Conservation (phyloP, 495 filamentous ascomycete genomes). For the Penicillium mononematosum region DNA sequence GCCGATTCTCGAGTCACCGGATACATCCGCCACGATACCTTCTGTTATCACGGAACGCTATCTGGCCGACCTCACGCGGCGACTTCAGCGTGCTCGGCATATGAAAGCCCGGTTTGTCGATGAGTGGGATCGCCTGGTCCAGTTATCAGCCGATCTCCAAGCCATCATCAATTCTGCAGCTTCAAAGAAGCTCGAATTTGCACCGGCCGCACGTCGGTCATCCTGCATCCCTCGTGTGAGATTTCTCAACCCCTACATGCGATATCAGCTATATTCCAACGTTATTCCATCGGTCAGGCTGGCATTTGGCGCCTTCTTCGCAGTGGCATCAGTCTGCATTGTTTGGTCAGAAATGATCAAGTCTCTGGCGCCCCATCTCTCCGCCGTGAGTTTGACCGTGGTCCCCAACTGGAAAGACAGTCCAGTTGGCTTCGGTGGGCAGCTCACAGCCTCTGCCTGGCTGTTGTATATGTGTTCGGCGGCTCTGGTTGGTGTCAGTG, state of each 20-base stretch:
- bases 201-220: conserved; percentile 53
- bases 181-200: conserved; percentile 77
- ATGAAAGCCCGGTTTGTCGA: conserved; percentile 75
- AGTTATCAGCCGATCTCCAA: conserved; percentile 69
- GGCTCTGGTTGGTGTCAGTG: conserved; percentile 78
- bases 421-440: conserved; percentile 77
- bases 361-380: conserved; percentile 67
- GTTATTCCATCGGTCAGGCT: conserved; percentile 64
- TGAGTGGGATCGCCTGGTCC: conserved; percentile 80
- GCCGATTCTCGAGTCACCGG: conserved; percentile 39
- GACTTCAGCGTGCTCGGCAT: conserved; percentile 76
- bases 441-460: conserved; percentile 81
- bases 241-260: conserved; percentile 79
- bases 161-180: conserved; percentile 79
- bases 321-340: conserved; percentile 74
- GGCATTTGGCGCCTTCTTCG: conserved; percentile 60
- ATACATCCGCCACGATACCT: conserved; percentile 51
- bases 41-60: conserved; percentile 90
- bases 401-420: conserved; percentile 71
- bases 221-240: conserved; percentile 53
- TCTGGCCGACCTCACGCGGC: conserved; percentile 81
- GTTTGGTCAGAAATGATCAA: conserved; percentile 93
- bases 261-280: conserved; percentile 72
- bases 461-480: conserved; percentile 89
- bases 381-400: conserved; percentile 80